phyloP scores from a whole-genome alignment of 2,329 filamentous ascomycete genomes.

The Neopestalotiopsis clavispora region DNA sequence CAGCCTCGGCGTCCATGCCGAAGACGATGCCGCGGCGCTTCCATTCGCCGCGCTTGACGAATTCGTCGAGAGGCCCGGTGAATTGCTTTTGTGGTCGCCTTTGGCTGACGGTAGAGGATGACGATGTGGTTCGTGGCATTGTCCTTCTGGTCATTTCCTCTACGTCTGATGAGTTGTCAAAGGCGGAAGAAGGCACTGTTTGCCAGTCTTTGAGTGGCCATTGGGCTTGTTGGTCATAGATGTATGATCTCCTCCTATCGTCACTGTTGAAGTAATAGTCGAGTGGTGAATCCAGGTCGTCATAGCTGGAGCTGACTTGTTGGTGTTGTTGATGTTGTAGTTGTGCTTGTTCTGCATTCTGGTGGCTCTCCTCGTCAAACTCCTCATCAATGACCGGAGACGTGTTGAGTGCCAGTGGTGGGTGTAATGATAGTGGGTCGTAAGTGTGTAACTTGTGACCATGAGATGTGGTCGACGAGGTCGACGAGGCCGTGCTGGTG shows the following conservation, averaged over 20 bases:
- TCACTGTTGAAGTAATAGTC: conserved; percentile 33
- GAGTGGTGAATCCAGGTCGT: conserved; percentile 29
- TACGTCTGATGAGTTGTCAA: conserved; percentile 23
- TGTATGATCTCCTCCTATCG: conserved; percentile 27
- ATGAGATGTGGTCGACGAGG: conserved; percentile 22
- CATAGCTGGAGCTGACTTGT: conserved; percentile 28
- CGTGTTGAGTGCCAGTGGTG: conserved; percentile 35
- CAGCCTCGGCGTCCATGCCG: conserved; percentile 29
- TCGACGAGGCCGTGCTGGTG: conserved; percentile 32
- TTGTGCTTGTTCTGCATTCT: conserved; percentile 28
- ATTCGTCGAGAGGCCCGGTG: conserved; percentile 32
- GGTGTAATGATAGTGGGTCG: conserved; percentile 37
- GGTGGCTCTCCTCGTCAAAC: conserved; percentile 29
- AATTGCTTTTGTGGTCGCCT: conserved; percentile 30
- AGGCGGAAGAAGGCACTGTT: conserved; percentile 31
- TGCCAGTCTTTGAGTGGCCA: conserved; percentile 42
- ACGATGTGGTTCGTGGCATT: conserved; percentile 13
- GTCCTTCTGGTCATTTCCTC: conserved; percentile 20
- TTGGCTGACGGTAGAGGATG: conserved; percentile 22
- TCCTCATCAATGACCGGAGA: conserved; percentile 34
- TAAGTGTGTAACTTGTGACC: conserved; percentile 22
- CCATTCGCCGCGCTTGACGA: conserved; percentile 38
- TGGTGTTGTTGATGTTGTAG: conserved; percentile 13
- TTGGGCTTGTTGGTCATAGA: conserved; percentile 34
- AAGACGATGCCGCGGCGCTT: conserved; percentile 40